A percentile compares a stretch with the other conserved stretches of the same genome.
Conservation (phyloP, 352 stramenopile species). For the Aphanomyces invadans region DNA sequence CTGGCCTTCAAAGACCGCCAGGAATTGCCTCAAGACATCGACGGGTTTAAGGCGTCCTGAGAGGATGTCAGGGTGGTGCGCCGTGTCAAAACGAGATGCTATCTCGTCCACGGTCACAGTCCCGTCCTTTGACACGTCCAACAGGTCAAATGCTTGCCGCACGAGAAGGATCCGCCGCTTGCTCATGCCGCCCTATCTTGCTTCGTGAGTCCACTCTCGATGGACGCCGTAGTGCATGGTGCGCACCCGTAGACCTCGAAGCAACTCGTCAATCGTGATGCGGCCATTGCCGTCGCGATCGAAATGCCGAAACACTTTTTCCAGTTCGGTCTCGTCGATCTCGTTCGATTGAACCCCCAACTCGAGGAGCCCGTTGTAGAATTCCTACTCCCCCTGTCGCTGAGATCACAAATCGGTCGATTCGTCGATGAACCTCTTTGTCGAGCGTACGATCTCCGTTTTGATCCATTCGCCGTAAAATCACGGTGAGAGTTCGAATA, state of each 20-base stretch:
- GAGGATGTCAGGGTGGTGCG: constrained; percentile 76
- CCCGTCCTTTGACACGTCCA: constrained; percentile 62
- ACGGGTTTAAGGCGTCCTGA: constrained; percentile 44
- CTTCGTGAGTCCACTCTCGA: too few relatives aligned
- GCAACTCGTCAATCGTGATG: constrained; percentile 85
- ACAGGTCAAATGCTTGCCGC: constrained; percentile 66
- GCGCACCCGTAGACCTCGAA: constrained; percentile 64
- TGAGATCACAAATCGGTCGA: neutral
- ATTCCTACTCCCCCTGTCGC: constrained; percentile 32
- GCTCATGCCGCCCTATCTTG: constrained; percentile 67
- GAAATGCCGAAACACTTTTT: constrained; percentile 60
- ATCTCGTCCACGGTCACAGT: constrained; percentile 62
- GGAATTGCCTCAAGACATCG: constrained; percentile 75
- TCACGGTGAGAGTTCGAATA: constrained; percentile 54
- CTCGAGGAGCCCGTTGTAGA: constrained; percentile 43
- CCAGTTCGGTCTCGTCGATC: constrained; percentile 36
- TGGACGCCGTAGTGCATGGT: too few relatives aligned
- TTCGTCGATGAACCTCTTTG: constrained; percentile 33
- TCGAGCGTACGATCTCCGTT: constrained; percentile 71
- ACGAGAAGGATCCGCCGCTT: constrained; percentile 78
- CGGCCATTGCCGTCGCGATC: constrained; percentile 74
- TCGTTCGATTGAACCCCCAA: constrained; percentile 31
- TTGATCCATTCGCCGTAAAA: constrained; percentile 70
- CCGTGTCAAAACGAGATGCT: constrained; percentile 59
- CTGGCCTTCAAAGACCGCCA: constrained; percentile 46